Evolutionary conservation across 306 rosid genomes (phyloP), one percentile per base, ranked within the genome.

Genomic region (Ammopiptanthus mongolicus): DNA sequence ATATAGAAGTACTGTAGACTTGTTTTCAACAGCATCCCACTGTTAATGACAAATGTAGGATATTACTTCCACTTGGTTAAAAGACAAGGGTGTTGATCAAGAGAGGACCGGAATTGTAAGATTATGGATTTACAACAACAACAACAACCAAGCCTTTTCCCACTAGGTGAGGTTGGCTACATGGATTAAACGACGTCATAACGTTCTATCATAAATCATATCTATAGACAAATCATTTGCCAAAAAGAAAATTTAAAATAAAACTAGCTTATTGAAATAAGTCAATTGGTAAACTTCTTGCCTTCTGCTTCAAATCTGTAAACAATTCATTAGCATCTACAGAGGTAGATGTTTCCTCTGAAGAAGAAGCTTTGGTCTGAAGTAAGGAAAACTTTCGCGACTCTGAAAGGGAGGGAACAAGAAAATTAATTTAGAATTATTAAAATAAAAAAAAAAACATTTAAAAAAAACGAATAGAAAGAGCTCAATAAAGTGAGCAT

Each of bases 21-120:
- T 96, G 92, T 96, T 96, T 85, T 96, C 98, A 85, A 96, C 78
- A 70, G 86, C 96, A 71, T 96, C 99, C 99, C 99, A 96, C 99
- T 96, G 82, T 76, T 37, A 33, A 80, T 56, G 33, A 81, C 33
- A 69, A 66, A 78, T 18, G 48, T 51, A 71, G 33, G 64, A 71
- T 39, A 78, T 75, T 28, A 65, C 48, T 37, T 33, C 7, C 28
- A 25, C 65, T 63, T 56, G 61, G 14, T 60, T 60, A 61, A 65
- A 81, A 64, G 12, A 61, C 47, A 41, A 50, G 53, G 41, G 12
- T 63, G 14, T 11, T 23, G 23, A 8, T 73, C 31, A 41, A 22
- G 41, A 22, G 33, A 72, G 21, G 21, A 8, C 42, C 44, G 65
- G 10, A 56, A 82, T 56, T 1, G 18, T 29, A 73, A 39, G 53